Evolutionary conservation across 1,284 basidiomycete species (phyloP).

Genomic region (Puccinia hordei): DNA sequence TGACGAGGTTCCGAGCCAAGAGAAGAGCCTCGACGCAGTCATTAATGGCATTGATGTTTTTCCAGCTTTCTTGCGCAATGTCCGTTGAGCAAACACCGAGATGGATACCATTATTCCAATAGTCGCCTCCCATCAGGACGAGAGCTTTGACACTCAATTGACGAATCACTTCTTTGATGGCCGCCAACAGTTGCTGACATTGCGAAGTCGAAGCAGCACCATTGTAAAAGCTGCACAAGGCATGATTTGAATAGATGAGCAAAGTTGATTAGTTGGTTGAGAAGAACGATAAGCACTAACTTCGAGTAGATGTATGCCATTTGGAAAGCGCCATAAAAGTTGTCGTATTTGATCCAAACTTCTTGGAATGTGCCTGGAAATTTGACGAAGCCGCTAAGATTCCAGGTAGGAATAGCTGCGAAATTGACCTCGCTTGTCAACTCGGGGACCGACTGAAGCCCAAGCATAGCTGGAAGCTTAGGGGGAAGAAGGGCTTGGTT

Average conservation of each 20-base stretch:
- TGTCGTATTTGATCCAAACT: conserved; percentile 60
- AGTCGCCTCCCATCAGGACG: conserved; percentile 52
- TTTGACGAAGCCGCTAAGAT: conserved; percentile 51
- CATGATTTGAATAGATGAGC: background rate
- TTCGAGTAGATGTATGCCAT: conserved; percentile 62
- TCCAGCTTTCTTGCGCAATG: conserved; percentile 62
- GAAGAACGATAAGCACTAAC: conserved; percentile 50
- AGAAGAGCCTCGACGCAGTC: conserved; percentile 61
- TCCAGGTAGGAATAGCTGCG: conserved; percentile 60
- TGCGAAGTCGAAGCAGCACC: conserved; percentile 62
- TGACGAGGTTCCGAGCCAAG: conserved; percentile 60
- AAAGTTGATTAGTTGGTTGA: background rate
- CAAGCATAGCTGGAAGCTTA: conserved; percentile 61
- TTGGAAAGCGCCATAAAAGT: conserved; percentile 54
- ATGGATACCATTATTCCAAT: conserved; percentile 63
- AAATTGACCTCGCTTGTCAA: conserved; percentile 55
- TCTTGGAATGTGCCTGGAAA: conserved; percentile 61
- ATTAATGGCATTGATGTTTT: conserved; percentile 63
- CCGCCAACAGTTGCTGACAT: conserved; percentile 60
- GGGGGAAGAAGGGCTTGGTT: conserved; percentile 59
- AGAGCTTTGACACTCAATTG: conserved; percentile 54
- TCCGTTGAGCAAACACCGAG: conserved; percentile 57
- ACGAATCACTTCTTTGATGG: conserved; percentile 59
- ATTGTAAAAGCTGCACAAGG: conserved; percentile 55
- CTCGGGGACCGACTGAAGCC: conserved; percentile 57